phyloP scores from a whole-genome alignment of 108 stramenopile species.

The Discostella stelligeroides region DNA sequence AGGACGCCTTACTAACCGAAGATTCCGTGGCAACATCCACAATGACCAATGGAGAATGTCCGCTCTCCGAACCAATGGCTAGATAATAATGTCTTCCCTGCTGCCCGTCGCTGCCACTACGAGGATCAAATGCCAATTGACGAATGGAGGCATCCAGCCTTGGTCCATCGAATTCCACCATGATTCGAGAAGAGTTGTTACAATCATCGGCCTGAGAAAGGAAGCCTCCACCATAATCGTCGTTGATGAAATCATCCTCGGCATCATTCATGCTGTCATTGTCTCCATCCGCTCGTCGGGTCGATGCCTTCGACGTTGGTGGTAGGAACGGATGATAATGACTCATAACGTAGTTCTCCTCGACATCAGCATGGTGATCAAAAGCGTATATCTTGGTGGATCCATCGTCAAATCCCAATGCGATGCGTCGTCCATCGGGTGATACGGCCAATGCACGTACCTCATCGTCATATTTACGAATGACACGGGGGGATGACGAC shows the following conservation, averaged over 20 bases:
- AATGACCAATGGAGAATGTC: conserved; percentile 49
- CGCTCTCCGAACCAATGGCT: conserved; percentile 63
- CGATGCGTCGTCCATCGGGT: conserved; percentile 61
- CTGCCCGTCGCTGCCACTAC: background rate
- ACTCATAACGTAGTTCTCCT: background rate
- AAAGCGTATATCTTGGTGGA: conserved; percentile 56
- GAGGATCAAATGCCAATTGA: conserved; percentile 60
- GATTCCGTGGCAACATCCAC: conserved; percentile 46
- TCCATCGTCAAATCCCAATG: conserved; percentile 74
- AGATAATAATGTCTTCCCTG: conserved; percentile 53
- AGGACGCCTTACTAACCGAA: conserved; percentile 10
- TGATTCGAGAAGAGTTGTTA: too few species aligned
- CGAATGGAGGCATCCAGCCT: conserved; percentile 63
- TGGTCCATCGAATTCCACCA: conserved; percentile 49
- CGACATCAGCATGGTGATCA: conserved; percentile 26
- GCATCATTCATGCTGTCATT: background rate
- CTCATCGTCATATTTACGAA: conserved; percentile 56
- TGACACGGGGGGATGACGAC: background rate
- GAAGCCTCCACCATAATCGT: too few species aligned
- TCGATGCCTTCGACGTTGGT: background rate
- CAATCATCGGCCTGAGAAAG: background rate
- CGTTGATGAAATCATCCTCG: conserved; percentile 1
- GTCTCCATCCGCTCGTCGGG: background rate
- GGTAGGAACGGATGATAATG: background rate
- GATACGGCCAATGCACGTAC: conserved; percentile 68